Base-by-base conservation (phyloP, 139 green algal genomes). In the Chlorella sp. region DNA sequence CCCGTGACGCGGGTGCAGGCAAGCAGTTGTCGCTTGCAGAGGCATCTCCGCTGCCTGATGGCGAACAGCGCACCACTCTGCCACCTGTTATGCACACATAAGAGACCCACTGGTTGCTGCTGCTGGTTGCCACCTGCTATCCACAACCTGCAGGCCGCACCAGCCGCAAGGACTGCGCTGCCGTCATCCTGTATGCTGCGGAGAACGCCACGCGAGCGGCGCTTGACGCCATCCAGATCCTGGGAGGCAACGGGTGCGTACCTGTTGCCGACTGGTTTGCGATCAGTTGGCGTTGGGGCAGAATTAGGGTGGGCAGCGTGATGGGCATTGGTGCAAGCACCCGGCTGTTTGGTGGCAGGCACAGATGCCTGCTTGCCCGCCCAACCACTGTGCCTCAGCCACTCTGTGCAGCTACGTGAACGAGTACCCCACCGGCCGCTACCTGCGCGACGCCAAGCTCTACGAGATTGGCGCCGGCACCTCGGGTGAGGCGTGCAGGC, bases 401-500 rank as follows among this genome's bases (percentile, higher is more conserved):
- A 5, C 9, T 5, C 40, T 40, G 17, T 38, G 72, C 72, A 86
- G 82, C 20, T 99, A 99, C 89, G 94, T 96, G 70, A 97, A 97
- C 69, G 96, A 98, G 75, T 98, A 97, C 70, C 91, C 95, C 3
- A 98, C 96, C 0, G 96, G 95, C 0, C 89, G 96, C 19, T 65
- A 98, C 41, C 90, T 99, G 87, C 92, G 96, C 0, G 96, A 99
- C 72, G 96, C 96, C 34, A 99, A 99, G 91, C 90, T 99, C 74
- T 99, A 99, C 84, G 96, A 99, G 87, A 99, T 99, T 54, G 96
- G 96, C 0, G 96, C 96, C 17, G 95, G 95, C 19, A 98, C 92
- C 0, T 92, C 75, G 32, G 77, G 77, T 83, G 77, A 38, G 72
- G 11, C 1, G 51, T 24, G 51, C 51, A 41, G 46, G 67, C 32